Conservation (phyloP, 2,329 filamentous ascomycete species). For the Penicillium olsonii region DNA sequence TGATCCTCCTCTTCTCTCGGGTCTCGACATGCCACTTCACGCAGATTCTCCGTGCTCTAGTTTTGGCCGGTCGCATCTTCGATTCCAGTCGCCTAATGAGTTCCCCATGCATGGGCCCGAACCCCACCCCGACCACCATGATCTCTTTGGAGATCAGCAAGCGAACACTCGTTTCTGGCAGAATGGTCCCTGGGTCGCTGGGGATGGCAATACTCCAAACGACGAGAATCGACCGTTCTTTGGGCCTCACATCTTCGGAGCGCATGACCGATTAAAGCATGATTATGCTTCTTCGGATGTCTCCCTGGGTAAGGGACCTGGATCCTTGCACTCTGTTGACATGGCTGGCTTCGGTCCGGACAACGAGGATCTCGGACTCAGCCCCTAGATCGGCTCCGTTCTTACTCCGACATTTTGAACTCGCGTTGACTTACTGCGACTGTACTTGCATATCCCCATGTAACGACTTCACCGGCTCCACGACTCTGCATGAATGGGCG, state of each 20-base stretch:
- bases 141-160: slow-evolving; percentile 48
- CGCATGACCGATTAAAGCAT: slow-evolving; percentile 45
- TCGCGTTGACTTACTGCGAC: slow-evolving; percentile 30
- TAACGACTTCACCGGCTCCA: slow-evolving; percentile 44
- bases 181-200: slow-evolving; percentile 44
- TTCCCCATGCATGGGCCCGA: slow-evolving; percentile 40
- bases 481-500: slow-evolving; percentile 44
- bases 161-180: slow-evolving; percentile 49
- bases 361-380: slow-evolving; percentile 42
- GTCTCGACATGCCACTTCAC: slow-evolving; percentile 41
- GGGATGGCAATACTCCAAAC: slow-evolving; percentile 45
- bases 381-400: slow-evolving; percentile 32
- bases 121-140: slow-evolving; percentile 43
- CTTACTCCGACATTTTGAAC: slow-evolving; percentile 9
- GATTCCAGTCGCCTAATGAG: slow-evolving; percentile 45
- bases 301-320: slow-evolving; percentile 44
- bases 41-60: slow-evolving; percentile 46
- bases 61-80: slow-evolving; percentile 45
- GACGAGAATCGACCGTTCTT: slow-evolving; percentile 47
- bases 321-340: slow-evolving; percentile 47
- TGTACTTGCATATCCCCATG: slow-evolving; percentile 37
- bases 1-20: slow-evolving; percentile 36
- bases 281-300: slow-evolving; percentile 48
- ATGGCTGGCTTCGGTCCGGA: slow-evolving; percentile 49
- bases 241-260: slow-evolving; percentile 40